Evolutionary conservation across 2,329 filamentous ascomycete genomes (phyloP).

Genomic region (Talaromyces albobiverticillius): DNA sequence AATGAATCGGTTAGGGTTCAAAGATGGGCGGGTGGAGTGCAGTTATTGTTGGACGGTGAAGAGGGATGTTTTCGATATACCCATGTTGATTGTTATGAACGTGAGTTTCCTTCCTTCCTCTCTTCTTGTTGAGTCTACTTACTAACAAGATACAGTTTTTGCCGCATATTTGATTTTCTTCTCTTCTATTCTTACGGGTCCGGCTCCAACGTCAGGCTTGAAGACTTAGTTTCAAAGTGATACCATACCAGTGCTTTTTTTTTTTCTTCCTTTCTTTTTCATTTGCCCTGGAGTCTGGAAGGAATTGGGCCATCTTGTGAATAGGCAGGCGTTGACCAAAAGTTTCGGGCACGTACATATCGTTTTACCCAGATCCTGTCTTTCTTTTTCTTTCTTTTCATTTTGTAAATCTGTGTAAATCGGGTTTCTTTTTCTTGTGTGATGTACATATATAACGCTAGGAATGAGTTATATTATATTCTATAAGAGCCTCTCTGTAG

Average conservation of each 20-base stretch:
- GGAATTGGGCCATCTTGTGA: background rate
- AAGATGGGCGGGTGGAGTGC: constrained; percentile 89
- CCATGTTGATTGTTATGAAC: constrained; percentile 97
- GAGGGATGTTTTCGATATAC: constrained; percentile 95
- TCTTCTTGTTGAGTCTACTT: constrained; percentile 8
- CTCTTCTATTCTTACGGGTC: constrained; percentile 2
- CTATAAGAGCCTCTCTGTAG: too few species aligned
- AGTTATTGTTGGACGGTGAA: constrained; percentile 97
- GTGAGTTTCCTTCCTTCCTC: constrained; percentile 58
- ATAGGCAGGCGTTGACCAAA: constrained; percentile 4
- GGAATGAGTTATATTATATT: too few species aligned
- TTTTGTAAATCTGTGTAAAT: background rate
- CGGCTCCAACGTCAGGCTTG: background rate
- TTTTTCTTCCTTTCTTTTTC: constrained; percentile 1
- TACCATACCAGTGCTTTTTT: background rate
- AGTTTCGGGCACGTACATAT: background rate
- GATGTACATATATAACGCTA: constrained; percentile 10
- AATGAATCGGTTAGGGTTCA: constrained; percentile 73
- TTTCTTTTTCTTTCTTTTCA: background rate
- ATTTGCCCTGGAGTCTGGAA: background rate
- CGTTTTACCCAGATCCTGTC: too few species aligned
- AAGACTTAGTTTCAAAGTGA: constrained; percentile 2
- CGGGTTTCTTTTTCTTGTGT: too few species aligned
- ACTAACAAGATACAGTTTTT: constrained; percentile 34
- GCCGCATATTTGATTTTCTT: constrained; percentile 41